Evolutionary conservation across 2,329 filamentous ascomycete genomes (phyloP).

Genomic region (Aspergillus brunneoviolaceus): DNA sequence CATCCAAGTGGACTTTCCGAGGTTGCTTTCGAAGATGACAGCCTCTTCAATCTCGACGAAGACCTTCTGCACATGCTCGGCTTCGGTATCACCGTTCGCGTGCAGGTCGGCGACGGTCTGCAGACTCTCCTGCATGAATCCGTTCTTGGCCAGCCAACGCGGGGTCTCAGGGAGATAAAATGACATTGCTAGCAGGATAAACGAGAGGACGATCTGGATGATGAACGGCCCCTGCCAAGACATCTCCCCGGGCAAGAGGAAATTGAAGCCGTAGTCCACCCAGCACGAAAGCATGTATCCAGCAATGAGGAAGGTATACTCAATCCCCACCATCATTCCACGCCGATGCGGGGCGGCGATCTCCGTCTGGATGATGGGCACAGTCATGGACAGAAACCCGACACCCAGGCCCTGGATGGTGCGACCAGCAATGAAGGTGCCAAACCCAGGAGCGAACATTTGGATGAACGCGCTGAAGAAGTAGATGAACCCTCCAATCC

Average conservation of each 20-base stretch:
- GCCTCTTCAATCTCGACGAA: too few species aligned
- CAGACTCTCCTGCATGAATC: slow-evolving; percentile 40
- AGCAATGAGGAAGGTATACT: slow-evolving; percentile 39
- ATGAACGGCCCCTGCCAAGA: slow-evolving; percentile 35
- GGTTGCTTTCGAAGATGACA: too few species aligned
- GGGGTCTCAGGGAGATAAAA: slow-evolving; percentile 42
- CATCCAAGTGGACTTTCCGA: too few species aligned
- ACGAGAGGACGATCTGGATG: slow-evolving; percentile 34
- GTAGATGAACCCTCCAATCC: slow-evolving; percentile 39
- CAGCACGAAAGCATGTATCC: slow-evolving; percentile 44
- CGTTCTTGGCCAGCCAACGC: slow-evolving; percentile 44
- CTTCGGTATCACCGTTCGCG: slow-evolving; percentile 29
- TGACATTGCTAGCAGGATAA: slow-evolving; percentile 36
- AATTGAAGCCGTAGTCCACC: slow-evolving; percentile 42
- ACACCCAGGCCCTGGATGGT: slow-evolving; percentile 39
- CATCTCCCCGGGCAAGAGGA: slow-evolving; percentile 33
- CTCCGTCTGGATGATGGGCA: slow-evolving; percentile 40
- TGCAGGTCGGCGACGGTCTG: slow-evolving; percentile 45
- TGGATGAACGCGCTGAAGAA: slow-evolving; percentile 41
- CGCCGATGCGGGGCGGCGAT: slow-evolving; percentile 38
- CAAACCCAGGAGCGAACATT: slow-evolving; percentile 37
- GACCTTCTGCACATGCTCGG: too few species aligned
- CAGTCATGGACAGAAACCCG: slow-evolving; percentile 38
- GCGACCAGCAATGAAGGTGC: slow-evolving; percentile 34
- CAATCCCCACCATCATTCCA: slow-evolving; percentile 43